Evolutionary conservation across 768 basidiomycete species (phyloP), one percentile per base, ranked within the genome.

Genomic region (Mycena rebaudengoi): DNA sequence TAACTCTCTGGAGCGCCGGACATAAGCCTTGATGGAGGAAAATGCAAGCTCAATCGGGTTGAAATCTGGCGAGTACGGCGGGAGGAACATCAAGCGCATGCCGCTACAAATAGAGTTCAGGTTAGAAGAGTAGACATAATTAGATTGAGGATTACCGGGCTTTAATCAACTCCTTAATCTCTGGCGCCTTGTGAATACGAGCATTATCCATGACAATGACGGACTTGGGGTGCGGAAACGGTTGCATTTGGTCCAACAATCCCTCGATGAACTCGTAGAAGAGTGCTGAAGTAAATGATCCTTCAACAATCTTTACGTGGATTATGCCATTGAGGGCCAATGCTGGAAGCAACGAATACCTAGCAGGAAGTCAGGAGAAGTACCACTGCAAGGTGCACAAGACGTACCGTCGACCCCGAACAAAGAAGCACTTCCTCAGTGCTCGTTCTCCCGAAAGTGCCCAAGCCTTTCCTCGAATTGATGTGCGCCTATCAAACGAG

Each of bases 281-380:
- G 1, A 11, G 21, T 14, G 25, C 58, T 0, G 46, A 62, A 26
- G 66, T 77, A 59, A 73, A 79, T 1, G 78, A 71, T 0, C 74
- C 71, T 23, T 71, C 53, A 5, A 72, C 48, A n/a, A 79, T 66
- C 10, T 72, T 59, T 5, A 71, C 39, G 54, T 76, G 67, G 1
- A 80, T 11, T 11, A 81, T 71, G 4, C 80, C 80, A 52, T 76
- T 66, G 5, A 77, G 69, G 0, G 74, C 74, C 2, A 80, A 12
- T 14, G 76, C 79, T 7, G 79, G 80, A 0, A 80, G 68, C 5
- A 80, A 64, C 0, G 79, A 80, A 56, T 75, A 79, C 13, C 71
- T 72, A 32, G 3, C 39, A 18, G 11, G 11, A n/a, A n/a, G n/a
- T n/a, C 10, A n/a, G 35, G 11, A 37, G n/a, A 11, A 37, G 11